Conservation (phyloP, 805 yeast genomes). For the Vanderwaltozyma tropicalis region DNA sequence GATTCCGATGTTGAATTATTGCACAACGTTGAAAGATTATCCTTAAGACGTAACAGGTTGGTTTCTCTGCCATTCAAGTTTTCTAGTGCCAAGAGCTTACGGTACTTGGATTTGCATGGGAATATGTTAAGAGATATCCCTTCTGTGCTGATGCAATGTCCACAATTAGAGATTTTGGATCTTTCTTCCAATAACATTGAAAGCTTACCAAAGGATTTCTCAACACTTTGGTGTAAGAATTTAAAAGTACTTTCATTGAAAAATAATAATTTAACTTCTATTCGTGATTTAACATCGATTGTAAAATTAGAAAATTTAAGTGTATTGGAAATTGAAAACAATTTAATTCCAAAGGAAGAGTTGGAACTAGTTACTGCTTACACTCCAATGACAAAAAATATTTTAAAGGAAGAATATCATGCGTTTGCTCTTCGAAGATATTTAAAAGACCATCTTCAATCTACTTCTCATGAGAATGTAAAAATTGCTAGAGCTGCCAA, state of each 20-base stretch:
- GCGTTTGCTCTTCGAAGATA: slow-evolving; percentile 23
- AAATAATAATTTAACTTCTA: slow-evolving; percentile 39
- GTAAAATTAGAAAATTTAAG: slow-evolving; percentile 42
- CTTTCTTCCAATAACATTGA: slow-evolving; percentile 45
- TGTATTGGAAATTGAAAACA: slow-evolving; percentile 50
- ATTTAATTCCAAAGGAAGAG: slow-evolving; percentile 46
- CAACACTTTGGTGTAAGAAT: slow-evolving; percentile 30
- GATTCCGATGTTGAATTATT: slow-evolving; percentile 31
- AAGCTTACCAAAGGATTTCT: slow-evolving; percentile 37
- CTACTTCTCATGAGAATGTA: slow-evolving; percentile 5
- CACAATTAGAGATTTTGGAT: slow-evolving; percentile 53
- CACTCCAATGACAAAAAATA: slow-evolving; percentile 29
- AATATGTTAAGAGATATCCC: slow-evolving; percentile 52
- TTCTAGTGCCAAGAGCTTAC: slow-evolving; percentile 34
- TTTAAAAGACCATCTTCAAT: slow-evolving; percentile 16
- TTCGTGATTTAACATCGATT: slow-evolving; percentile 42
- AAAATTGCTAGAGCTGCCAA: slow-evolving; percentile 50
- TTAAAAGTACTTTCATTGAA: slow-evolving; percentile 53
- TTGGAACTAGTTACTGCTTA: slow-evolving; percentile 31
- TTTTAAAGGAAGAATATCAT: slow-evolving; percentile 33
- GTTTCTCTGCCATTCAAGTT: slow-evolving; percentile 39
- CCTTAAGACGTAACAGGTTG: slow-evolving; percentile 44
- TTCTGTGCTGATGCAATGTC: slow-evolving; percentile 28
- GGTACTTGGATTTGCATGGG: slow-evolving; percentile 56
- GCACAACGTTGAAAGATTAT: slow-evolving; percentile 37